Evolutionary conservation across 1,284 basidiomycete species (phyloP), one percentile per base, ranked within the genome.

Genomic region (Ganoderma leucocontextum): DNA sequence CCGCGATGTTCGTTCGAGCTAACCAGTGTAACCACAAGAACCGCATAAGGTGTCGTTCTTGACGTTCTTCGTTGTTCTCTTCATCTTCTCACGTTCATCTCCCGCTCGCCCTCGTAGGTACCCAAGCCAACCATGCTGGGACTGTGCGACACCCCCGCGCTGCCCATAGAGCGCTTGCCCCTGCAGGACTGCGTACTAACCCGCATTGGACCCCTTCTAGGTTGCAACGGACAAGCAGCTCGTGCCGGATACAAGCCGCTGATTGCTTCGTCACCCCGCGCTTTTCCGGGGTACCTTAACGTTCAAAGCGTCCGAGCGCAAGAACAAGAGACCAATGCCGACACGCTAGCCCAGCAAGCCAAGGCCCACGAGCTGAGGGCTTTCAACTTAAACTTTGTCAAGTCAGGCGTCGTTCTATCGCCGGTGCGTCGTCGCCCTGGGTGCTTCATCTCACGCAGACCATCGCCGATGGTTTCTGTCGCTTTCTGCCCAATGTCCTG

Each of bases 11-110:
- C 52, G 52, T 35, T 55, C 52, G 52, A 35, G 44, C 64, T 65
- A 65, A 65, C n/a, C n/a, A n/a, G n/a, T n/a, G n/a, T n/a, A n/a
- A n/a, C 64, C 64, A 65, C 61, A 49, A 36, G 39, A 53, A n/a
- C 60, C 67, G 52, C 53, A 44, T 38, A 38, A 57, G 60, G 65
- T 39, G 41, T 53, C 58, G 60, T 41, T 39, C 59, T 39, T 41
- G 65, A 62, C 41, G 60, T 65, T 61, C 63, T 69, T 55, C 52
- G 49, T 52, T 35, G 13, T 35, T 35, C 29, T 53, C 52, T 33
- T 29, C 62, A 42, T 64, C 63, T 70, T 68, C 71, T 49, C 68
- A 72, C 71, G 66, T 64, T 68, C 68, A 72, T 72, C 49, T 72
- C 68, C 60, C 39, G 22, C 15, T 22, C 44, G 33, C 41, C n/a